Conservation (phyloP, 2,329 filamentous ascomycete genomes). For the Fusarium dlaminii region DNA sequence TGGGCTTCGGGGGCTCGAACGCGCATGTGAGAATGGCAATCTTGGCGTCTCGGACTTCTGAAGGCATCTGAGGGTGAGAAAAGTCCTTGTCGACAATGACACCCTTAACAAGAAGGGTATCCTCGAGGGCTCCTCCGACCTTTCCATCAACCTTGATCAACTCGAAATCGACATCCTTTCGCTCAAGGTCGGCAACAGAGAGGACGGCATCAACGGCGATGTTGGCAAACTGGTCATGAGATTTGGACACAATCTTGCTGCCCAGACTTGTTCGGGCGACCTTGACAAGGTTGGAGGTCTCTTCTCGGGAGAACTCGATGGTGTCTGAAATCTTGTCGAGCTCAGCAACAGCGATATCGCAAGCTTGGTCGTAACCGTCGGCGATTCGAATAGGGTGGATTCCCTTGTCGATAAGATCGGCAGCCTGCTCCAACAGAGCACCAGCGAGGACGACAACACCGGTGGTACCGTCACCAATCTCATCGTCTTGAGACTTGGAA, state of each 20-base stretch:
- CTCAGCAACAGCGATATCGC: conserved; percentile 93
- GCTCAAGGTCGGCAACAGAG: conserved; percentile 93
- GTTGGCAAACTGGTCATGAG: conserved; percentile 96
- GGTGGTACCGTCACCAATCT: conserved; percentile 98
- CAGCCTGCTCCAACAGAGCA: conserved; percentile 93
- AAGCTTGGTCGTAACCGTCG: conserved; percentile 97
- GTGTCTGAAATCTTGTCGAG: conserved; percentile 93
- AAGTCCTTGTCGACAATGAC: conserved; percentile 99
- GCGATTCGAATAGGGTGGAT: conserved; percentile 99
- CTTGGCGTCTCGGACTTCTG: conserved; percentile 93
- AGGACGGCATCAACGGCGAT: conserved; percentile 98
- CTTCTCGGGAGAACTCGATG: conserved; percentile 82
- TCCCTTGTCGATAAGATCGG: conserved; percentile 98
- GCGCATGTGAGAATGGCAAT: conserved; percentile 97
- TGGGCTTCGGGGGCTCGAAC: conserved; percentile 98
- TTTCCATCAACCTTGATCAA: conserved; percentile 99
- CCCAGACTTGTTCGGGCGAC: conserved; percentile 96
- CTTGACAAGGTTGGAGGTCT: conserved; percentile 88
- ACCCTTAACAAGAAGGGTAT: conserved; percentile 93
- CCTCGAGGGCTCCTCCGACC: conserved; percentile 92
- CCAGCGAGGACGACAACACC: conserved; percentile 97
- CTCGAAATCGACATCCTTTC: conserved; percentile 98
- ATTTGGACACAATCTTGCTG: conserved; percentile 99
- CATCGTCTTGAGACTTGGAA: conserved; percentile 98
- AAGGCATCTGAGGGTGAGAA: conserved; percentile 98